Percentiles rank a stretch among this genome's conserved stretches.
Evolutionary conservation across 169 alveolate genomes (phyloP).

Genomic region (Cryptosporidium tyzzeri): DNA sequence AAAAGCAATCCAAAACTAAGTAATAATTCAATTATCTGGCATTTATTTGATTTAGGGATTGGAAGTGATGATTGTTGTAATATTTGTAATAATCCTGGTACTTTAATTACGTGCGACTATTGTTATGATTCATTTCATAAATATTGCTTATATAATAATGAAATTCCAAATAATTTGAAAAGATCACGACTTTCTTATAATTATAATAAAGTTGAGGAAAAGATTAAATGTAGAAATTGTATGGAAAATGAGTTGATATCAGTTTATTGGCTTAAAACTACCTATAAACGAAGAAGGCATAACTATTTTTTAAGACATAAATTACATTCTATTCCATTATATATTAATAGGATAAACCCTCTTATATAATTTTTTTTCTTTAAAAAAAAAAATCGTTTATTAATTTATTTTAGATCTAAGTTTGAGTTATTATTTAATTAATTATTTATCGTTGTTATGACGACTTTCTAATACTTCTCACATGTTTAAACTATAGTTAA

Average conservation of each 20-base stretch:
- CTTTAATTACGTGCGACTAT: conserved; percentile 51
- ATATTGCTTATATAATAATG: conserved; percentile 43
- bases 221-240: conserved; percentile 44
- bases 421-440: neutral
- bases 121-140: conserved; percentile 56
- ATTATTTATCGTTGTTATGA: neutral
- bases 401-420: neutral
- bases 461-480: neutral
- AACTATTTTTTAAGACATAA: conserved; percentile 48
- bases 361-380: neutral
- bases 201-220: conserved; percentile 14
- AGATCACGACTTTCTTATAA: conserved; percentile 19
- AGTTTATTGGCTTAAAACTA: conserved; percentile 41
- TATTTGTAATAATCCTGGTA: conserved; percentile 54
- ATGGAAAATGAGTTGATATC: conserved; percentile 24
- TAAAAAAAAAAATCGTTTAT: neutral
- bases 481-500: neutral
- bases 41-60: conserved; percentile 50
- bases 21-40: conserved; percentile 51
- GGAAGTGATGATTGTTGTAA: conserved; percentile 72
- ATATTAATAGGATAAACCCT: neutral
- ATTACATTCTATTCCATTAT: conserved; percentile 25
- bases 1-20: neutral
- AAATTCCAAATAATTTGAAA: conserved; percentile 15
- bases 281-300: conserved; percentile 30